A percentile compares a stretch with the other conserved stretches of the same genome.
These are phyloP conservation scores for Plasmopara viticola DNA, from an alignment of 352 stramenopile genomes.

Conservation along the genomic window DNA sequence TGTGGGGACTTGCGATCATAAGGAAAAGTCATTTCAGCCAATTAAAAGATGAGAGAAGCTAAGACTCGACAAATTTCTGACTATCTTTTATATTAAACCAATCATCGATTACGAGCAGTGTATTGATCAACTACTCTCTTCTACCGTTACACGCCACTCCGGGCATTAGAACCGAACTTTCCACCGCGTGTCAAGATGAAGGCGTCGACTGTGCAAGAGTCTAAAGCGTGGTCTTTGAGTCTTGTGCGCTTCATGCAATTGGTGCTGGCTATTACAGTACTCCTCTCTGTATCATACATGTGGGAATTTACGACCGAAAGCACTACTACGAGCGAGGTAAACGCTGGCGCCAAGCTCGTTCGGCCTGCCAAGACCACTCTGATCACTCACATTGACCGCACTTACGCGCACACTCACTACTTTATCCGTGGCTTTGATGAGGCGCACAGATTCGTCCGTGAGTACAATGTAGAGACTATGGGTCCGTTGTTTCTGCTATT, in stretches of 20 bases:
- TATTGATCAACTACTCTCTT: background rate
- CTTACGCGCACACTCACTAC: slow-evolving; percentile 48
- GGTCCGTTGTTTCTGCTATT: slow-evolving; percentile 73
- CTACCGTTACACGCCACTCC: background rate
- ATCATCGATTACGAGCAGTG: background rate
- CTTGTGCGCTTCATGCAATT: slow-evolving; percentile 71
- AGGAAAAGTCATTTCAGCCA: slow-evolving; percentile 15
- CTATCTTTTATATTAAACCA: slow-evolving; percentile 6
- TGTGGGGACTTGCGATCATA: slow-evolving; percentile 1
- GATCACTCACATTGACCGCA: slow-evolving; percentile 30
- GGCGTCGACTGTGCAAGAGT: slow-evolving; percentile 5
- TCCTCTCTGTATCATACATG: slow-evolving; percentile 68
- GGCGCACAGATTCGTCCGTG: slow-evolving; percentile 65
- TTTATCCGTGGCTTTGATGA: slow-evolving; percentile 64
- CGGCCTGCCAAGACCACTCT: slow-evolving; percentile 17
- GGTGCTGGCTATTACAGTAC: slow-evolving; percentile 41
- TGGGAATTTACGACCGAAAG: slow-evolving; percentile 52
- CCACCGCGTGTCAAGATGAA: slow-evolving; percentile 15
- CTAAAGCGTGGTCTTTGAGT: slow-evolving; percentile 23
- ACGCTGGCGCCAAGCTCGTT: slow-evolving; percentile 17
- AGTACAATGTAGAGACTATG: slow-evolving; percentile 59
- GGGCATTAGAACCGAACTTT: background rate
- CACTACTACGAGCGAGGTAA: slow-evolving; percentile 10
- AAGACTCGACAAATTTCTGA: slow-evolving; percentile 5
- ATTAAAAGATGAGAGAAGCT: background rate